Evolutionary conservation across 2,329 filamentous ascomycete genomes (phyloP), one percentile per base, ranked within the genome.

Genomic region (Aspergillus pseudoterreus): DNA sequence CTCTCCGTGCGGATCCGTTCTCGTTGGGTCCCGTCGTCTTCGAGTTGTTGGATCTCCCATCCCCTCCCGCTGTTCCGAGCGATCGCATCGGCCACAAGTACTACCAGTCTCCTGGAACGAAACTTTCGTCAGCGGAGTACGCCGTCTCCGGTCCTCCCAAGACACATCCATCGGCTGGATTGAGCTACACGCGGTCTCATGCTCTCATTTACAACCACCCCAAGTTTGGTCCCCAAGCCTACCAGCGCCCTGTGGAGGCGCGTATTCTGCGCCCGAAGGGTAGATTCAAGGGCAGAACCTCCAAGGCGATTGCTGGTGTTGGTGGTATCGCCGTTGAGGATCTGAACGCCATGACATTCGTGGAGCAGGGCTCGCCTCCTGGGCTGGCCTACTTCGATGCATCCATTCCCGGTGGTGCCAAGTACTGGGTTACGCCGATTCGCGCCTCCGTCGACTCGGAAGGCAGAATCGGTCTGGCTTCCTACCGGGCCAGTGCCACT

Each of bases 101-200:
- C 57, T 77, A 62, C 65, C 63, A 59, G 56, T 67, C 57, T 55
- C 73, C 54, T 12, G 65, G 59, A 38, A 69, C 62, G 43, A 69
- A 67, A 43, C 55, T 70, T 43, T 66, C 64, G 22, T 68, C 75
- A 6, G 53, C 69, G 9, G 71, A 73, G 51, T 80, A 79, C 59
- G 71, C 70, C 32, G 61, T 66, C 30, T 65, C 65, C 24, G 79
- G 78, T 2, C 81, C 81, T 17, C 81, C 82, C 1, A 78, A 78
- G 52, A 86, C 84, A 6, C 84, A 87, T 66, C 84, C 84, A 2
- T 84, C 81, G 4, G 84, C 81, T 4, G 84, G 84, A 56, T 72
- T 87, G 4, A 79, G 80, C 12, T 86, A 87, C 63, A 70, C 81
- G 3, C 78, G 81, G 45, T 80, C 79, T 11, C 74, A 76, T 49